Percentiles rank a stretch among this genome's conserved stretches.
phyloP scores from a whole-genome alignment of 805 yeast genomes.

The Kazachstania africana region DNA sequence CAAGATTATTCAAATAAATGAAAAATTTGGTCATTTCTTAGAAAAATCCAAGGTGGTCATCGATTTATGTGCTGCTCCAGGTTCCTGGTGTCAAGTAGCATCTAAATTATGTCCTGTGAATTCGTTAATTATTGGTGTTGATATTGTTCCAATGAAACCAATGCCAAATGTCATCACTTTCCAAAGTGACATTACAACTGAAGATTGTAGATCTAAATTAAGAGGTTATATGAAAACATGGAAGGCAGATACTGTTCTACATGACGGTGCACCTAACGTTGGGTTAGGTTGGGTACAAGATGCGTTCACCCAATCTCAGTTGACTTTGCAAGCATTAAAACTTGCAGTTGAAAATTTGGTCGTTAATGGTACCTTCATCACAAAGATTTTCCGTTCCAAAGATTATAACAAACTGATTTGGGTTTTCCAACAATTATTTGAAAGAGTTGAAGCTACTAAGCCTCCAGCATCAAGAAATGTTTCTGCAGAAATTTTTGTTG shows the following conservation, averaged over 20 bases:
- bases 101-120: conserved; percentile 84
- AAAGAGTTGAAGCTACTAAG: conserved; percentile 95
- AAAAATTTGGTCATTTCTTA: conserved; percentile 89
- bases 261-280: conserved; percentile 99
- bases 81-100: conserved; percentile 99
- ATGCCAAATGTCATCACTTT: conserved; percentile 89
- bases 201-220: conserved; percentile 88
- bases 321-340: conserved; percentile 85
- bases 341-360: conserved; percentile 86
- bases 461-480: conserved; percentile 99
- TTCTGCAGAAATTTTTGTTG: conserved; percentile 97
- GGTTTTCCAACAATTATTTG: conserved; percentile 94
- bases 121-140: conserved; percentile 95
- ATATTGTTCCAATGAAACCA: conserved; percentile 94
- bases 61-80: conserved; percentile 98
- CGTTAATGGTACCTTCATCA: conserved; percentile 90
- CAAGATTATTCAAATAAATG: conserved; percentile 88
- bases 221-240: conserved; percentile 96
- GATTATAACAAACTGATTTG: conserved; percentile 95
- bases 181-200: conserved; percentile 95
- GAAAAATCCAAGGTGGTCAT: conserved; percentile 93
- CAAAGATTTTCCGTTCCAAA: conserved; percentile 96
- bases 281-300: conserved; percentile 99
- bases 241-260: conserved; percentile 96
- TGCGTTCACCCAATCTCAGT: conserved; percentile 95